Evolutionary conservation across 352 stramenopile species (phyloP), one percentile per base, ranked within the genome.

Genomic region (Albugo laibachii): DNA sequence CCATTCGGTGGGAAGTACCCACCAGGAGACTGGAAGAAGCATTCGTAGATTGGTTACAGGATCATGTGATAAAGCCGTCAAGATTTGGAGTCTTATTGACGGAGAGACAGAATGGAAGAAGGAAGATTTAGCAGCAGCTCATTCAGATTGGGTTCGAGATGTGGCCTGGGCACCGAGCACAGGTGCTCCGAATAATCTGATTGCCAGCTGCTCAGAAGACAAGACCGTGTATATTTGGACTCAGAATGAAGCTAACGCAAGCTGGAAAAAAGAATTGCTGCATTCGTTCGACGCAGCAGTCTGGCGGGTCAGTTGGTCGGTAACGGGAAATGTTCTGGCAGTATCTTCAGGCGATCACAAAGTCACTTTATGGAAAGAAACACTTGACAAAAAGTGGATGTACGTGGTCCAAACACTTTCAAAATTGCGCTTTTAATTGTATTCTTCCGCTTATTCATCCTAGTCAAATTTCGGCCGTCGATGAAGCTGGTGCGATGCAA

Each of bases 311-410:
- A 98, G 83, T 73, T 99, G 95, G 95, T 97, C 80, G 42, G 69
- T 98, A 50, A 98, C 94, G 18, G 95, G 94, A 45, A 97, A 97
- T 59, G 87, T 99, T 43, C 69, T 99, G 35, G 95, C 95, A 10
- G 94, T 99, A 31, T 97, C 86, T 24, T 93, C 87, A 47, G 95
- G 93, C 42, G 93, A 98, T 69, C 84, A 96, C 64, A 85, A 94
- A 69, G 94, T 98, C 5, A 96, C 84, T 39, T 62, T 99, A 2
- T 99, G 94, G 94, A 99, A 99, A 66, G 83, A 97, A 62, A 93
- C 69, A 41, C 72, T 98, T 21, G 87, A 97, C 72, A 95, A 95
- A 54, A 91, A 84, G 52, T 99, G 94, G 94, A 87, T 88, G 73
- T 83, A 80, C 58, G 68, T 85, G 53, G 11, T 39, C 36, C 24